Percentiles rank a stretch among this genome's conserved stretches.
Conservation (phyloP, 108 stramenopile genomes). For the Skeletonema marinoi region DNA sequence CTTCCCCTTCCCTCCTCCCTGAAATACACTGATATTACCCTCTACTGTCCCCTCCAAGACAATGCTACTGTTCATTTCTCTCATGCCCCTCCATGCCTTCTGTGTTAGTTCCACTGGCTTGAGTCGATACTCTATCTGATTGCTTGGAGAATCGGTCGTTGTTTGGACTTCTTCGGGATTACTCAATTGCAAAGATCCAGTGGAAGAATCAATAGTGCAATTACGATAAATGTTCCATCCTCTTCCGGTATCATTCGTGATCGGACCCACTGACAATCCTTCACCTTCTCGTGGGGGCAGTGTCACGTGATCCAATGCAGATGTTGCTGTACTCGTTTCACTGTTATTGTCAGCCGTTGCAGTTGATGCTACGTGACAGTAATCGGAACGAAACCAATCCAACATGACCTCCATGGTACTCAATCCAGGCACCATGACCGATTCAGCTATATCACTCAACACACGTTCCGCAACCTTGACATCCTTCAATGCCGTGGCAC, state of each 20-base stretch:
- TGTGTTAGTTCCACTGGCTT: conserved; percentile 62
- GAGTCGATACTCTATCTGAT: conserved; percentile 28
- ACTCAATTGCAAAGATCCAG: conserved; percentile 57
- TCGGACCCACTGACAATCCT: conserved; percentile 10
- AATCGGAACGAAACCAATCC: conserved; percentile 70
- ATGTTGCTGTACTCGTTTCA: not conserved
- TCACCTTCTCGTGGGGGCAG: conserved; percentile 39
- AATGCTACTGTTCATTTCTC: conserved; percentile 78
- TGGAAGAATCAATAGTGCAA: conserved; percentile 58
- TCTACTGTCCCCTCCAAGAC: conserved; percentile 67
- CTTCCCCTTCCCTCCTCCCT: conserved; percentile 88
- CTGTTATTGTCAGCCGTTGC: not conserved
- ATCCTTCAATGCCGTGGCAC: conserved; percentile 55
- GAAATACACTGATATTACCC: conserved; percentile 60
- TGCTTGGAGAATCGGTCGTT: not conserved
- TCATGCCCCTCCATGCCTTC: conserved; percentile 67
- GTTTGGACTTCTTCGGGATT: conserved; percentile 37
- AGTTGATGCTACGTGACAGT: not conserved
- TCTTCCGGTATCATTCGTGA: conserved; percentile 27
- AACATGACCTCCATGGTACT: conserved; percentile 57
- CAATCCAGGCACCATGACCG: conserved; percentile 73
- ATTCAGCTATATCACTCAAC: conserved; percentile 76
- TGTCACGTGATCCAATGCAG: conserved; percentile 35
- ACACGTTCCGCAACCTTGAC: conserved; percentile 61
- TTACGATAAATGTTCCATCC: conserved; percentile 55